Evolutionary conservation across 1,284 basidiomycete genomes (phyloP), one percentile per base, ranked within the genome.

Genomic region (Anthracocystis walkeri): DNA sequence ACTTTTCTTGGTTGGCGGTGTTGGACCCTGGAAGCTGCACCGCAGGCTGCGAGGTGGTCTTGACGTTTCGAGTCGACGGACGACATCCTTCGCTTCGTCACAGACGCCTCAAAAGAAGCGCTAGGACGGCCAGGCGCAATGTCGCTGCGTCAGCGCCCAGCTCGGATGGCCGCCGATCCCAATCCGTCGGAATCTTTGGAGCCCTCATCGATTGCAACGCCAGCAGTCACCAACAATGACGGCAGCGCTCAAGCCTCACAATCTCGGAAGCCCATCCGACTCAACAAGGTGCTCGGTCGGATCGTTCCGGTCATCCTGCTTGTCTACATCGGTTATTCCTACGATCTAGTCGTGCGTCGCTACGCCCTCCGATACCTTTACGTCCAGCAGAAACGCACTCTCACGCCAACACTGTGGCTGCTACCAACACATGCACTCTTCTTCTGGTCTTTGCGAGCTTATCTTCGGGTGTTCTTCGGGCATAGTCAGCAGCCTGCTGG

Each of bases 241-340:
- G 41, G 35, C 48, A 51, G 1, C 20, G 31, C 21, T 53, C 46
- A 40, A 16, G 25, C 21, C 16, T 14, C 50, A n/a, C 48, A 20
- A 0, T 35, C 27, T 42, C 55, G 64, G 29, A 46, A 55, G 40
- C n/a, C 58, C n/a, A 60, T 75, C 49, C 64, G 73, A 23, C 42
- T 75, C 31, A 75, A 75, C 31, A 49, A 58, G 16, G 49, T 75
- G 27, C 62, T 76, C 0, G 74, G 74, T 7, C 50, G 74, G 14
- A 65, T 72, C 54, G 74, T 76, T 0, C 74, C 74, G 7, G 14
- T 76, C 58, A 72, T 76, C 45, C 46, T 76, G 4, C 65, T 76
- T 35, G 55, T 72, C 52, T 76, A 72, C 53, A 21, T 66, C 20
- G n/a, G 31, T 2, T 71, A 56, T 27, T 18, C 73, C 11, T 75